Evolutionary conservation across 441 rosid species (phyloP), one percentile per base, ranked within the genome.

Genomic region (Populus hybrid): DNA sequence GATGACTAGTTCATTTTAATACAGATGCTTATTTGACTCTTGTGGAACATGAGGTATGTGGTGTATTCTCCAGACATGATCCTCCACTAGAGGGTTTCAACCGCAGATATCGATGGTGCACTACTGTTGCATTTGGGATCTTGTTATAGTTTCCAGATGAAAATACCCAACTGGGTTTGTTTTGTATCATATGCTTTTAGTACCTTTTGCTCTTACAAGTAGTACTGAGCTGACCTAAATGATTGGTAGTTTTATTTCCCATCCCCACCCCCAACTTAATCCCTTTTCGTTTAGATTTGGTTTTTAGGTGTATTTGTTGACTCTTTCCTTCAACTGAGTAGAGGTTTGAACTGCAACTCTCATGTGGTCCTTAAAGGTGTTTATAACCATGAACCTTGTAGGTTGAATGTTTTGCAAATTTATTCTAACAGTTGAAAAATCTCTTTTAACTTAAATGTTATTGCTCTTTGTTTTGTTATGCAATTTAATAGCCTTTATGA

Each of bases 161-260:
- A 79, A 71, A 12, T 57, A 72, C 73, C 74, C 77, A 64, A 38
- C 79, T 73, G 77, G 77, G 67, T 76, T 79, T 81, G 75, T 80
- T 71, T 74, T 89, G 90, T 86, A 89, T 84, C 82, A 87, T 86
- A 83, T 74, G 84, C 76, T 73, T 73, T 50, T 81, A 80, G 84
- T 74, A 69, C 77, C 65, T 21, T 77, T 46, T 65, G 42, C 64
- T 72, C 67, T 69, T 69, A 64, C 78, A 73, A 81, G 59, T 73
- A 77, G 82, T 46, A 32, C 35, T 57, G 57, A 70, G 81, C 85
- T 74, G 83, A 79, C 77, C 75, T 35, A 72, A 69, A 69, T 36
- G 30, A 72, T 80, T 67, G 68, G 42, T 78, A 57, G 80, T 75
- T 78, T 42, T 66, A 54, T 70, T 34, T 59, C 23, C 65, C 73